Percentiles rank a stretch among this genome's conserved stretches.
These are phyloP conservation scores for Fagopyrum esculentum DNA, from an alignment of 148 eudicot species.

Conservation along the genomic window DNA sequence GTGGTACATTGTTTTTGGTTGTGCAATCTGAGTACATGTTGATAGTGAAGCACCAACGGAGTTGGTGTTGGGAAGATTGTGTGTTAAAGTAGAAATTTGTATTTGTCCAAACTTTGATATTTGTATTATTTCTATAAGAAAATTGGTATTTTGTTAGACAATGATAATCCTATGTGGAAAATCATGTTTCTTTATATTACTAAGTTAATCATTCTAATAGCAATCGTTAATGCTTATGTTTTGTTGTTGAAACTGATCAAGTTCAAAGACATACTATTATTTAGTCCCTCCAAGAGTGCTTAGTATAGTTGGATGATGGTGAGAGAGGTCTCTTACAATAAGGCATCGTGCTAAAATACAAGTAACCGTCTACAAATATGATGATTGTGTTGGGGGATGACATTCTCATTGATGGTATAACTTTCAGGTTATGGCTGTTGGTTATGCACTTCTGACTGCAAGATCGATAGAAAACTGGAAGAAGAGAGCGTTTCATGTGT, in stretches of 20 bases:
- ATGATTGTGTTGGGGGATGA: background rate
- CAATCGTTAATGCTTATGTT: background rate
- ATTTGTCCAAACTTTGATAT: too few species aligned
- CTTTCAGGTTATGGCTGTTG: constrained; percentile 71
- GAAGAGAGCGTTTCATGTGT: constrained; percentile 64
- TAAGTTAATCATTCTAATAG: too few species aligned
- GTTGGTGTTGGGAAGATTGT: background rate
- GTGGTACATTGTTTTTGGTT: background rate
- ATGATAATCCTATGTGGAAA: too few species aligned
- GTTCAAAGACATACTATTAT: background rate
- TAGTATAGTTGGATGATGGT: background rate
- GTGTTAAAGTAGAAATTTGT: background rate
- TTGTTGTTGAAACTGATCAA: background rate
- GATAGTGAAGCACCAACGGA: background rate
- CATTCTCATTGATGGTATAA: constrained; percentile 3
- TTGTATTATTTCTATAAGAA: too few species aligned
- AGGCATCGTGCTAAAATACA: background rate
- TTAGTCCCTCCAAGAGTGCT: background rate
- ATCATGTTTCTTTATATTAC: too few species aligned
- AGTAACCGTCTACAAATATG: background rate
- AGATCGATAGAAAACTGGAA: constrained; percentile 69
- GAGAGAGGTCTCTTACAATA: background rate
- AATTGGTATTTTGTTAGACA: too few species aligned
- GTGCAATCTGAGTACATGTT: background rate
- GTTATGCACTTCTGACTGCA: constrained; percentile 76